Evolutionary conservation across 176 grass and related monocot species (phyloP).

Genomic region (Aechmea fasciata): DNA sequence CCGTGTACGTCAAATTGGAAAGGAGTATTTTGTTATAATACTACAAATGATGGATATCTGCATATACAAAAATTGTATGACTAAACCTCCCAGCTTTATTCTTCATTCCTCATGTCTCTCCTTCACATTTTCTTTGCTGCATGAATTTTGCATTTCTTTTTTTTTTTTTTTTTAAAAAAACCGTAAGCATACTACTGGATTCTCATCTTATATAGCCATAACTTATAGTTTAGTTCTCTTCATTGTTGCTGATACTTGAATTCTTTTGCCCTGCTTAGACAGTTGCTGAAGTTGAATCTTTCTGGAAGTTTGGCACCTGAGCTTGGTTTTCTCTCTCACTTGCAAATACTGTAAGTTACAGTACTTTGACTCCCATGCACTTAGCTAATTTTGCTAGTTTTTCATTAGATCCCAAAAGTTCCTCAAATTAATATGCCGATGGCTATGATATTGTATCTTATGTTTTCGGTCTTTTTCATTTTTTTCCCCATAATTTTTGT

Average conservation of each 20-base stretch:
- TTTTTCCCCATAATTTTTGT: too few relatives aligned
- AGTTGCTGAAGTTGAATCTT: constrained; percentile 73
- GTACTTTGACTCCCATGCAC: too few relatives aligned
- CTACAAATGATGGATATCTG: constrained; percentile 32
- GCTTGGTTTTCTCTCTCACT: constrained; percentile 48
- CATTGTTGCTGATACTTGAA: constrained; percentile 15
- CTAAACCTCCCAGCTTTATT: not conserved
- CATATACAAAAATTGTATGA: constrained; percentile 75
- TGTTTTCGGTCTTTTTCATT: too few relatives aligned
- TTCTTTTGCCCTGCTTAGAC: constrained; percentile 27
- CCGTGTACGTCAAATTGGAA: constrained; percentile 76
- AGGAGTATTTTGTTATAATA: constrained; percentile 46
- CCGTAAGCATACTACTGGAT: not conserved
- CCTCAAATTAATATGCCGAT: too few relatives aligned
- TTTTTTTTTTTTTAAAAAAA: too few relatives aligned
- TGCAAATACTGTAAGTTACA: constrained; percentile 58
- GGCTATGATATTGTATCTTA: too few relatives aligned
- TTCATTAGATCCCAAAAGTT: too few relatives aligned
- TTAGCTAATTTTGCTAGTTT: too few relatives aligned
- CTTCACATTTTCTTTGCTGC: not conserved
- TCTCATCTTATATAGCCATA: not conserved
- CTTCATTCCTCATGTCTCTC: constrained; percentile 1
- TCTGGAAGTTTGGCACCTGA: constrained; percentile 78
- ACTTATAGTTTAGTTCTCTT: not conserved
- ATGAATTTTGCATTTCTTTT: too few relatives aligned